phyloP scores from a whole-genome alignment of 805 yeast species.

The Candida orba region DNA sequence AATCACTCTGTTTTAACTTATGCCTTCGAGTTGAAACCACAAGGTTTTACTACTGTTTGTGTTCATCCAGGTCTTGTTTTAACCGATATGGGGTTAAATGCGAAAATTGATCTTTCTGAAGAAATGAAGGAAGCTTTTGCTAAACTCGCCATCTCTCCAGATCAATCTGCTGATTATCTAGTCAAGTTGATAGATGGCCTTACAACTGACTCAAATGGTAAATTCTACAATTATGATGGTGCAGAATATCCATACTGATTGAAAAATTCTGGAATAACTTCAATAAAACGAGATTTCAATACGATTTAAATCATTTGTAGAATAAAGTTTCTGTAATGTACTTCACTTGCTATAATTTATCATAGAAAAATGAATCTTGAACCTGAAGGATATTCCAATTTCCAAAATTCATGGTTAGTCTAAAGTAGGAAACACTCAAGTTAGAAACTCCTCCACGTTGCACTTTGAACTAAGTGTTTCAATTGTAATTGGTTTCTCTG shows the following conservation, averaged over 20 bases:
- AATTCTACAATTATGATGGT: conserved; percentile 20
- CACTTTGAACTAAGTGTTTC: too few relatives aligned
- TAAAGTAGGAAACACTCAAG: too few relatives aligned
- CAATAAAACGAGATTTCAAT: too few relatives aligned
- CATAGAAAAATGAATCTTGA: too few relatives aligned
- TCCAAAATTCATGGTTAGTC: too few relatives aligned
- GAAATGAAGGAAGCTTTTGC: neutral
- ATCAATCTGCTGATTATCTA: conserved; percentile 18
- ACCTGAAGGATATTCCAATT: too few relatives aligned
- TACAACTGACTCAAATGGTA: conserved; percentile 22
- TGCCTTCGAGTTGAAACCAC: neutral
- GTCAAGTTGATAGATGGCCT: conserved; percentile 16
- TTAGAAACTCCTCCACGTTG: too few relatives aligned
- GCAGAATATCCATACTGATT: neutral
- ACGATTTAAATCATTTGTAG: too few relatives aligned
- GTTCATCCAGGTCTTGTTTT: conserved; percentile 8
- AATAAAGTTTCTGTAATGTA: too few relatives aligned
- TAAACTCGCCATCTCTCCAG: conserved; percentile 18
- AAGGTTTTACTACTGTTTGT: neutral
- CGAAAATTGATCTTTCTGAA: neutral
- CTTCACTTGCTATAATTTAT: too few relatives aligned
- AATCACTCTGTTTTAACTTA: conserved; percentile 23
- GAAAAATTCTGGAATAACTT: too few relatives aligned
- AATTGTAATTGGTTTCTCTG: too few relatives aligned
- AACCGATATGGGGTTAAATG: conserved; percentile 28